Base-by-base conservation (phyloP, 2,329 filamentous ascomycete genomes). In the Sporothrix luriei region DNA sequence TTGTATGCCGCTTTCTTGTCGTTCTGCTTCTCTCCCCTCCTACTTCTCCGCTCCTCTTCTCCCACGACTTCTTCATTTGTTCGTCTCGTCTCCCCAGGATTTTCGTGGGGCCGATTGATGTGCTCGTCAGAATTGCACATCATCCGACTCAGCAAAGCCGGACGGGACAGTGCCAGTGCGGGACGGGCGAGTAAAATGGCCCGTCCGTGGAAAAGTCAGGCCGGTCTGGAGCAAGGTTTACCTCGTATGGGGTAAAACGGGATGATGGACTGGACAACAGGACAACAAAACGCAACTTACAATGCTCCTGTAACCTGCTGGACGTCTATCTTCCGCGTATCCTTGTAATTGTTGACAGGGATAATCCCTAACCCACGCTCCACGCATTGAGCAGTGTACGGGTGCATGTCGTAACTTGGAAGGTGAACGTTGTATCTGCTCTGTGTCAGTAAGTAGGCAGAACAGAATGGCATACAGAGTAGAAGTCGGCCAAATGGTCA, bases 141-240 rank as follows among this genome's bases (percentile, higher is more conserved):
- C 62, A 64, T 70, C 68, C 71, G 74, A 69, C 71, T 73, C 62
- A 75, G 69, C 75, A 75, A 76, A 77, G 74, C 75, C 75, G 33
- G 33, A 33, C 33, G 33, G 75, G 74, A 73, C 74, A 64, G 14
- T 19, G 43, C 14, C 21, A 33, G 43, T 24, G 21, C 43, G 29
- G 61, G 40, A 6, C 24, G 43, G 14, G 7, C 16, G 40, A 48
- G 14, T 14, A 64, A 49, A 49, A 33, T 26, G 24, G 61, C 38
- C 61, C 40, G 43, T 64, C 4, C 38, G 21, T 10, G 40, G 24
- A 16, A 16, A 29, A 24, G 9, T 10, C 43, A 49, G 61, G 16
- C 14, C 43, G 26, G 61, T 13, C 14, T 19, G 24, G 57, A 11
- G 16, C 24, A 49, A 14, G 61, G 61, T n/a, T 49, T 64, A 3